A percentile compares a stretch with the other conserved stretches of the same genome.
These are phyloP conservation scores for Carpinus viminea DNA, from an alignment of 306 rosid genomes.

Conservation along the genomic window DNA sequence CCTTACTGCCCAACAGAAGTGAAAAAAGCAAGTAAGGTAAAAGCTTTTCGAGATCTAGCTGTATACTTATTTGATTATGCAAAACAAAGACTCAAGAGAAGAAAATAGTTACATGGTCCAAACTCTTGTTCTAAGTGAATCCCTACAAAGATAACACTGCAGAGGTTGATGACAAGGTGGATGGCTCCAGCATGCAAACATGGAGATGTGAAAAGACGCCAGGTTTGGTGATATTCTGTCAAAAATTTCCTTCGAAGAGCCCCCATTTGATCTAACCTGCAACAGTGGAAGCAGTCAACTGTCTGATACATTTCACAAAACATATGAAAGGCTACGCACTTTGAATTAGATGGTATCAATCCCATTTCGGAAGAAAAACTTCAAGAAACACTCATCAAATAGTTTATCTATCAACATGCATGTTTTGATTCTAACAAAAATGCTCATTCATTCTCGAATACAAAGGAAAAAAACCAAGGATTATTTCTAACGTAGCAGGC, in stretches of 20 bases:
- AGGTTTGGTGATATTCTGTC: constrained; percentile 55
- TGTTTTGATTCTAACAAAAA: background rate
- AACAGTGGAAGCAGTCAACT: constrained; percentile 16
- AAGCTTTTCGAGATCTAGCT: constrained; percentile 7
- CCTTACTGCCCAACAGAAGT: constrained; percentile 56
- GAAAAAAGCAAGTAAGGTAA: constrained; percentile 11
- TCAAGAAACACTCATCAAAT: background rate
- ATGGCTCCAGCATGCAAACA: constrained; percentile 77
- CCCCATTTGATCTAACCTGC: constrained; percentile 89
- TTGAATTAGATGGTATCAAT: background rate
- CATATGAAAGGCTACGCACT: background rate
- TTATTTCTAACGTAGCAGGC: too few species aligned
- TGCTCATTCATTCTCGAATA: constrained; percentile 8
- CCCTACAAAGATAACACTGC: constrained; percentile 70
- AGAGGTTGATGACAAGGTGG: constrained; percentile 77
- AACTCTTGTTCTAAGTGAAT: constrained; percentile 73
- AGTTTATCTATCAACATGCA: background rate
- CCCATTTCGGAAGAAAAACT: background rate
- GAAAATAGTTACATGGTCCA: constrained; percentile 55
- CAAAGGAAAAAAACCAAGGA: background rate
- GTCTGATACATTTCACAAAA: background rate
- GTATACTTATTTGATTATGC: constrained; percentile 13
- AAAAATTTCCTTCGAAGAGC: constrained; percentile 56
- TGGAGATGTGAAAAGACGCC: constrained; percentile 90
- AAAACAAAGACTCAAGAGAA: constrained; percentile 1